Base-by-base conservation (phyloP, 148 eudicot genomes). In the Silene uniflora region DNA sequence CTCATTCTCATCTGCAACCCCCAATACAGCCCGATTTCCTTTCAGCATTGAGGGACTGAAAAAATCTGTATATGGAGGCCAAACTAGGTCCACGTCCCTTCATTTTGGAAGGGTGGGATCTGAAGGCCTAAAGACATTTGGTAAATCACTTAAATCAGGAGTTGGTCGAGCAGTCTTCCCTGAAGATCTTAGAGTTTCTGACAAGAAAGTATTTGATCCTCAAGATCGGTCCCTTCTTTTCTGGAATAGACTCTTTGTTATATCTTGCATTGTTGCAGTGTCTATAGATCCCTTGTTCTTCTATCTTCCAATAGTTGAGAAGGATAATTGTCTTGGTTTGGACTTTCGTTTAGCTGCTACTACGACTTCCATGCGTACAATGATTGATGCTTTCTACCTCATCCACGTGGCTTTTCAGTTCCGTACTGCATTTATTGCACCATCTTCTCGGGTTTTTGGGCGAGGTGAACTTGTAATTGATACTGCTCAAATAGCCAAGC, bases 381-480 rank as follows among this genome's bases (percentile, higher is more conserved):
- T 88, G 72, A 61, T 95, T 80, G 99, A 95, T 86, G 93, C 81
- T 32, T 92, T 95, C 86, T 95, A 95, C 75, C 91, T 95, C 79
- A 73, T 92, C 72, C 99, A 88, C 81, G 85, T 92, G 90, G 89
- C 80, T 80, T 89, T 95, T 77, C 94, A 92, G 67, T 95, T 95
- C 79, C 87, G 97, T 65, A 95, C 99, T 67, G 97, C 99, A 23
- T 95, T 89, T 54, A 95, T 95, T 87, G 99, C 99, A 24, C 99
- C 98, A 44, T 95, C 99, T 46, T 95, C 98, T 76, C 83, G 98
- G 54, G 98, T 94, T 62, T 94, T 94, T 86, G 98, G 98, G 69
- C 86, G 98, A 60, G 98, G 99, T 80, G 99, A 95, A 88, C 99
- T 95, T 79, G 99, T 95, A 19, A 95, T 95, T 68, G 93, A 92